Evolutionary conservation across 495 filamentous ascomycete genomes (phyloP), one percentile per base, ranked within the genome.

Genomic region (Gamarada debralockiae): DNA sequence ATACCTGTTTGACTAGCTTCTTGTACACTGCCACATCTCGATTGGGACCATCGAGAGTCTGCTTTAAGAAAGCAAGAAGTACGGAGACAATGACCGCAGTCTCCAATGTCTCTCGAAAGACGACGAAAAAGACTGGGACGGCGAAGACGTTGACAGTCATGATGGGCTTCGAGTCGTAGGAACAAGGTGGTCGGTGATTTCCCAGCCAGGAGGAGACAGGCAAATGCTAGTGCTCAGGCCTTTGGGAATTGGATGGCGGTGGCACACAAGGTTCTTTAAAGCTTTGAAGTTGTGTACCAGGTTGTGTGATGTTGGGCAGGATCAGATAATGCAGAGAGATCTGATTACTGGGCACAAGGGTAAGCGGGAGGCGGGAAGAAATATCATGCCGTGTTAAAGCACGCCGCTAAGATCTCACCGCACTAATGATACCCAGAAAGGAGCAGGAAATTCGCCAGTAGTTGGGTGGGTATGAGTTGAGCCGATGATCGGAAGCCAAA

Each of bases 91-190:
- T 85, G 61, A 93, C 85, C 52, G 75, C 81, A 0, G 83, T 86
- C 66, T 95, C 90, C 20, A 95, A 70, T 29, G 76, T 83, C 73
- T 95, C 90, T 62, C 90, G 85, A 61, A 93, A 92, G 60, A 82
- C 80, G 64, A 95, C 85, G 70, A 95, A 91, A 70, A 42, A 95
- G 27, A 93, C 78, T 45, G 82, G 82, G 9, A 86, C 76, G 42
- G 80, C 70, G 59, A 86, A 87, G 55, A 86, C 79, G 56, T 82
- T 74, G 45, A 66, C 65, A 60, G 76, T 76, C 67, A 74, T 81
- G 50, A 29, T 62, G 46, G 39, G 23, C 22, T n/a, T 22, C 8
- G 42, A 23, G 38, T 40, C 15, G 15, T 38, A 49, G 34, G n/a
- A 41, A 21, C 13, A 37, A 56, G 21, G 42, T 24, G 12, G 9